Base-by-base conservation (phyloP, 345 rosid species). In the Lepidium sativum region DNA sequence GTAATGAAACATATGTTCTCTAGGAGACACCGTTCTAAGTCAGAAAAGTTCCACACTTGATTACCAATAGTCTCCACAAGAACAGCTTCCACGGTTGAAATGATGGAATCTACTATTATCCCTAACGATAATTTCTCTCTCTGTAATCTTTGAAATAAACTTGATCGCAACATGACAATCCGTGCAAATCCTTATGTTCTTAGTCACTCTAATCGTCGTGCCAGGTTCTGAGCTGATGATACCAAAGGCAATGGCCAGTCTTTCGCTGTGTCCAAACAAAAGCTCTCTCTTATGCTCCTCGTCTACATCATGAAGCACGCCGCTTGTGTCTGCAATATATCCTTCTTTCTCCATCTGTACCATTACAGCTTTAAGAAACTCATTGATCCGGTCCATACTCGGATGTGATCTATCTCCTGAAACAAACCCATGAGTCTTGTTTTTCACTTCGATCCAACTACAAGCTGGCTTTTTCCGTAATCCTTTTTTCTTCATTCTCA, bases 41-140 rank as follows among this genome's bases (percentile, higher is more conserved):
- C 4, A 9, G 23, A 8, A 37, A 29, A 9, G 10, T 20, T 54
- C 6, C n/a, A n/a, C n/a, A 7, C 14, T 29, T 50, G 17, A 9
- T 80, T 75, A 88, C 95, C 90, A 91, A 53, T 84, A 88, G 73
- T 88, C 92, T 71, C 84, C 83, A 69, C 95, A 88, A 9, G 92
- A 88, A 70, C 95, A 88, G 52, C 68, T 74, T 9, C 92, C 90
- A 67, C 68, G 75, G 55, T 75, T 80, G 50, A 86, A 88, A 80
- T 86, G 95, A 64, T 84, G 92, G 75, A 91, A 88, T 27, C 92
- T 76, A 59, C 82, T 88, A 62, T 82, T 86, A 65, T 88, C 96
- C 67, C 96, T 77, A 1, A 88, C 82, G 25, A 88, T 66, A 29
- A 88, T 83, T 69, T 84, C 87, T 68, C 94, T 80, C n/a, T 69